Base-by-base conservation (phyloP, 192 early-diverging fungal genomes). In the Obelidium mucronatum region DNA sequence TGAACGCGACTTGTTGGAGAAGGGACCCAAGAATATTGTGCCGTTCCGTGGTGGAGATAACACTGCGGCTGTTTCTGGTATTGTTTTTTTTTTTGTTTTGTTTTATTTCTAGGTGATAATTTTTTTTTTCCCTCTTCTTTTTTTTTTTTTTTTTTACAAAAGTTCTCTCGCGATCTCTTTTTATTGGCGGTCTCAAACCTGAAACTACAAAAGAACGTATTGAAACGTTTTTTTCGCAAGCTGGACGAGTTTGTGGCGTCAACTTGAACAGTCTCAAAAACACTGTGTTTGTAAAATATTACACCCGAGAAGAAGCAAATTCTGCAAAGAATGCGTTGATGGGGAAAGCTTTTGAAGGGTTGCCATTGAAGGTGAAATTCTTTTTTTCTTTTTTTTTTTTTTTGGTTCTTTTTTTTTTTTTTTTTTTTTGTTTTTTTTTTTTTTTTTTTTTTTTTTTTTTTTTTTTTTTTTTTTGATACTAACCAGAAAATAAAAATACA, bases 101-200 rank as follows among this genome's bases (percentile, higher is more conserved):
- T 66, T 66, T 42, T 66, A 39, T 66, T 66, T 33, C 6, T 8
- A 22, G 33, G 58, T 60, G 8, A 11, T 22, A 30, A 11, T 0
- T 24, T 24, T 35, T 66, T 52, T n/a, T 55, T 19, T 67, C 42
- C 33, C 72, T 3, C 30, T 17, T 3, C 26, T 72, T 6, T 30
- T n/a, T 72, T 79, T 42, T 54, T 39, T 4, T 22, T 22, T 13
- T 39, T 6, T 8, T 39, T 39, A 36, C 67, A 0, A 11, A 54
- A 88, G 85, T 86, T 35, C 74, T 83, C 73, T 87, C 85, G 36
- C 53, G 87, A 42, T 87, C 87, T 40, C 58, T 88, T 36, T 88
- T 85, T 64, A 81, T 88, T 54, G 82, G 84, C 0, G 80, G 81
- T 8, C 65, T 88, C 31, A 73, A 78, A 8, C 65, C 71, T 3